Evolutionary conservation across 1,284 basidiomycete genomes (phyloP).

Genomic region (Omphalotus olearius): DNA sequence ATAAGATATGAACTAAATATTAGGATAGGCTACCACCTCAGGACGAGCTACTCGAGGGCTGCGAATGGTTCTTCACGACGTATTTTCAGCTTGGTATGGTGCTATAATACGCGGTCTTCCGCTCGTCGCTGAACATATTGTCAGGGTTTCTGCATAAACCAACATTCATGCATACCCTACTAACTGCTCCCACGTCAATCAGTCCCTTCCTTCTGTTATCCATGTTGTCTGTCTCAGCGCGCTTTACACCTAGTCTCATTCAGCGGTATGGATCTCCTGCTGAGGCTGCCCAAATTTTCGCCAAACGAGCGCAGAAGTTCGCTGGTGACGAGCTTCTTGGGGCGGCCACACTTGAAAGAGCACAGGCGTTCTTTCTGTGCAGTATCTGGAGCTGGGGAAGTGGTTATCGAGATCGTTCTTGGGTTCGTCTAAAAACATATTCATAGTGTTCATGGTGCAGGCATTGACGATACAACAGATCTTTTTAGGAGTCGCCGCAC

Average conservation of each 20-base stretch:
- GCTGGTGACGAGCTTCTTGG: conserved; percentile 15
- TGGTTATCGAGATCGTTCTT: conserved; percentile 16
- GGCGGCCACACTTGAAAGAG: conserved; percentile 15
- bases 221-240: conserved; percentile 18
- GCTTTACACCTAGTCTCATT: conserved; percentile 16
- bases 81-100: conserved; percentile 12
- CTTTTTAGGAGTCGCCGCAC: conserved; percentile 15
- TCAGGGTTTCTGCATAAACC: conserved; percentile 18
- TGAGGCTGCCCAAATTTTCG: conserved; percentile 15
- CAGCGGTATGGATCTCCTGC: conserved; percentile 12
- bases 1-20: not conserved
- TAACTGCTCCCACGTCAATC: conserved; percentile 12
- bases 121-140: not conserved
- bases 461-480: conserved; percentile 2
- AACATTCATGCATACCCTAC: conserved; percentile 17
- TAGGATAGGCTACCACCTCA: conserved; percentile 14
- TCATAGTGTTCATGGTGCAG: not conserved
- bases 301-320: conserved; percentile 16
- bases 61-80: conserved; percentile 15
- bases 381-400: conserved; percentile 19
- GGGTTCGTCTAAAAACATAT: conserved; percentile 8
- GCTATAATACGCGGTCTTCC: not conserved
- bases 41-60: conserved; percentile 15
- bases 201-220: conserved; percentile 16
- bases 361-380: conserved; percentile 17